Percentiles rank a stretch among this genome's conserved stretches.
These are phyloP conservation scores for Wallemia mellicola DNA, from an alignment of 1,284 basidiomycete genomes.

Conservation along the genomic window DNA sequence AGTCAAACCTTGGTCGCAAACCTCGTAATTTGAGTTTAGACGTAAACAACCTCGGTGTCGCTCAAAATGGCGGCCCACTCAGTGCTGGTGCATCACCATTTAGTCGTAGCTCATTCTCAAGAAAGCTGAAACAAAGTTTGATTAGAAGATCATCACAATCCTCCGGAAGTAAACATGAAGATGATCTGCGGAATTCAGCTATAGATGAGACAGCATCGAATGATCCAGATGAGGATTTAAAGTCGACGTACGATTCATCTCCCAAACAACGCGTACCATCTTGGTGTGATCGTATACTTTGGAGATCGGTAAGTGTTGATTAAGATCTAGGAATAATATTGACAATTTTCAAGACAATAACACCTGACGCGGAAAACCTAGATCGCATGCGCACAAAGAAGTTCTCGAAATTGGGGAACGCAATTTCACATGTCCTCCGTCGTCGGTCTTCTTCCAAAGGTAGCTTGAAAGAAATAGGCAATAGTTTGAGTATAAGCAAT, in stretches of 20 bases:
- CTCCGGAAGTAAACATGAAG: background rate
- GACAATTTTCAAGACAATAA: background rate
- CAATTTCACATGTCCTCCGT: background rate
- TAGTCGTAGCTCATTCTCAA: background rate
- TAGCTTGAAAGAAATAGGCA: background rate
- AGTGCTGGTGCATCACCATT: background rate
- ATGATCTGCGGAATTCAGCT: background rate
- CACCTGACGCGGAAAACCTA: background rate
- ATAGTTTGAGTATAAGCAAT: background rate
- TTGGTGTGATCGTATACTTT: constrained; percentile 17
- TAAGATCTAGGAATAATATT: background rate
- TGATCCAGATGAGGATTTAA: constrained; percentile 10
- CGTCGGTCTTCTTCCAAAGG: background rate
- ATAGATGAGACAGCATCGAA: background rate
- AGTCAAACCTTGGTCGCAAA: background rate
- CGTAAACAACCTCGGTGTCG: background rate
- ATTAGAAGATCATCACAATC: background rate
- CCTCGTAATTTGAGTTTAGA: background rate
- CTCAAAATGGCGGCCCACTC: background rate
- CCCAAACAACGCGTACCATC: constrained; percentile 22
- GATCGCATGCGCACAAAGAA: background rate
- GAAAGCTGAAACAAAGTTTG: background rate
- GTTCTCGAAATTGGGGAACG: background rate
- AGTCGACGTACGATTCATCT: constrained; percentile 18
- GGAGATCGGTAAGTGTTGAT: constrained; percentile 4